Percentiles rank a stretch among this genome's conserved stretches.
Conservation (phyloP, 352 stramenopile genomes). For the Phytophthora niederhauseri region DNA sequence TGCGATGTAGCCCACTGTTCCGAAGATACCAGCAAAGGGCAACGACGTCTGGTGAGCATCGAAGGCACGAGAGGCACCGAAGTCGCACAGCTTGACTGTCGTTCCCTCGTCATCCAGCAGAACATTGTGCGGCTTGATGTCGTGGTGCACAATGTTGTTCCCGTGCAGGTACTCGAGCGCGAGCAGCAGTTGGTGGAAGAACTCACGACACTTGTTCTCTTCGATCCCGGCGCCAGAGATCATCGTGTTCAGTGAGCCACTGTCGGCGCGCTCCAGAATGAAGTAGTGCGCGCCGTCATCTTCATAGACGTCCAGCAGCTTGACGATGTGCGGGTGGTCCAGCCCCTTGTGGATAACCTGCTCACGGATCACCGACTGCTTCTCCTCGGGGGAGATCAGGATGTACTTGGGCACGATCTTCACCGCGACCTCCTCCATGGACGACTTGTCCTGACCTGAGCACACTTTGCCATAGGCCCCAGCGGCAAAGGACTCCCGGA, state of each 20-base stretch:
- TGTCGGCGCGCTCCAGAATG: conserved; percentile 69
- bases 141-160: conserved; percentile 89
- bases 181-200: conserved; percentile 65
- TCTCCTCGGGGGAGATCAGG: conserved; percentile 68
- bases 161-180: conserved; percentile 71
- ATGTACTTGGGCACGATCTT: conserved; percentile 85
- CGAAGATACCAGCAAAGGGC: conserved; percentile 72
- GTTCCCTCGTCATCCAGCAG: conserved; percentile 56
- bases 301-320: conserved; percentile 76
- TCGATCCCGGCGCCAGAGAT: conserved; percentile 57
- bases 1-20: conserved; percentile 74
- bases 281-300: conserved; percentile 80
- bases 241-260: conserved; percentile 55
- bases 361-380: conserved; percentile 75
- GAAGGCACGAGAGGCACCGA: conserved; percentile 82
- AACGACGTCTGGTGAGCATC: conserved; percentile 51
- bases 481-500: conserved; percentile 75
- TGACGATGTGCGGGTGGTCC: conserved; percentile 76
- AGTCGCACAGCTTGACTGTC: conserved; percentile 81
- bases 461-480: conserved; percentile 74
- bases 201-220: conserved; percentile 51
- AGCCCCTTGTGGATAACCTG: conserved; percentile 72
- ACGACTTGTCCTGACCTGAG: conserved; percentile 52
- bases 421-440: conserved; percentile 64
- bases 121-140: conserved; percentile 91